Conservation (phyloP, 768 basidiomycete species). For the Amanita pseudoporphyria region DNA sequence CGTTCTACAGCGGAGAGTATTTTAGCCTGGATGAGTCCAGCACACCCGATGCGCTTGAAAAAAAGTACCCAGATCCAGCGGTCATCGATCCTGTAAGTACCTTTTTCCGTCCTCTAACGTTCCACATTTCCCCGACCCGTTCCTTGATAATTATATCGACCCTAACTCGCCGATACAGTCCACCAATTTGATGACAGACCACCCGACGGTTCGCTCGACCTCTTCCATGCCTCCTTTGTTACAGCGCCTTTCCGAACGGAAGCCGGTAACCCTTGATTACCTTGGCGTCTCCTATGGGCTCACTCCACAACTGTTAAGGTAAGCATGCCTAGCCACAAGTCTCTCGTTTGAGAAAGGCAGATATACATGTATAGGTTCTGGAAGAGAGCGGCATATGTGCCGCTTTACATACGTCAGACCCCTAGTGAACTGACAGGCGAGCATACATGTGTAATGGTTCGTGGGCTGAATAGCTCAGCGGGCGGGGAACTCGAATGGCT, state of each 20-base stretch:
- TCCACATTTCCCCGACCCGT: not conserved
- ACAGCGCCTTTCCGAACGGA: conserved; percentile 80
- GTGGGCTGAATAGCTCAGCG: conserved; percentile 63
- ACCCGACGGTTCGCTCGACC: conserved; percentile 60
- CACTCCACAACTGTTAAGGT: conserved; percentile 77
- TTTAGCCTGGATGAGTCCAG: conserved; percentile 74
- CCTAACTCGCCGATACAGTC: conserved; percentile 15
- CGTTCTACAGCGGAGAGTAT: conserved; percentile 90
- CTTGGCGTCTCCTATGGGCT: conserved; percentile 95
- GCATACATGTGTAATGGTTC: conserved; percentile 92
- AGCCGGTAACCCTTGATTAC: conserved; percentile 87
- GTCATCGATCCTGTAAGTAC: conserved; percentile 34
- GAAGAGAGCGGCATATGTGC: conserved; percentile 89
- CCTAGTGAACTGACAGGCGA: conserved; percentile 94
- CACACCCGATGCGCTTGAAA: conserved; percentile 35
- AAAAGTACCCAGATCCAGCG: conserved; percentile 50
- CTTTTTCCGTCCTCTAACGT: not conserved
- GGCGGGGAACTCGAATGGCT: conserved; percentile 72
- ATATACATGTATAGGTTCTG: conserved; percentile 55
- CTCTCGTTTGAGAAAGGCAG: not conserved
- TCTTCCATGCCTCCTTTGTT: conserved; percentile 87
- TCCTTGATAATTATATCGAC: not conserved
- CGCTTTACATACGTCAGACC: conserved; percentile 90
- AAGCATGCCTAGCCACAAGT: conserved; percentile 7
- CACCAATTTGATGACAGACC: conserved; percentile 63